Base-by-base conservation (phyloP, 306 rosid species). In the Ziziphus jujuba region DNA sequence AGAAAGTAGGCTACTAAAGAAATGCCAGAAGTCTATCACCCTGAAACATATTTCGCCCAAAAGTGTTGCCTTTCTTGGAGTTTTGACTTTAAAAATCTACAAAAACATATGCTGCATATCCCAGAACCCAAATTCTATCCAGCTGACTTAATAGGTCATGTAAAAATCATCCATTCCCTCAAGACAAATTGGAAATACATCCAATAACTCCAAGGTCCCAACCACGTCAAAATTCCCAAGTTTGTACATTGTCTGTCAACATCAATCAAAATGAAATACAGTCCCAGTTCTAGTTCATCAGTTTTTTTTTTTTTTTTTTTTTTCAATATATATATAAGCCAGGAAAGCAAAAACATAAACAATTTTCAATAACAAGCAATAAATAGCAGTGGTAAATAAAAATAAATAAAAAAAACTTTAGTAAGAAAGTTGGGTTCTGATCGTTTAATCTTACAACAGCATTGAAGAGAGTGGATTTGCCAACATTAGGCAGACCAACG, bases 401-500 rank as follows among this genome's bases (percentile, higher is more conserved):
- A 44, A 63, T 16, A 33, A n/a, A n/a, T n/a, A n/a, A n/a, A n/a
- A n/a, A n/a, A n/a, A n/a, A n/a, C n/a, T 33, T 19, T 22, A 54
- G n/a, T 15, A 7, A 21, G 22, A 24, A 64, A n/a, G 40, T 11
- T 52, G 7, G 15, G 20, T 3, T 48, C 34, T 19, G 61, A 53
- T 23, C 62, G 25, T 5, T 13, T 1, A 20, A 13, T 13, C 91
- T 84, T 77, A 93, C 97, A 24, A 93, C 97, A 70, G 97, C 99
- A 66, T 90, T 93, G 85, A 93, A 93, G 69, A 93, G 96, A 28
- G 97, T 93, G 66, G 98, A 93, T 73, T 88, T 93, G 43, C 98
- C 98, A 63, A 93, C 99, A 73, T 93, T 93, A 9, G 97, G 97
- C 51, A 93, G 99, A 69, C 99, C 99, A 58, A 93, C 99, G 52